These are phyloP conservation scores for Coemansia sp. DNA, from an alignment of 192 early-diverging fungal species.

Conservation along the genomic window DNA sequence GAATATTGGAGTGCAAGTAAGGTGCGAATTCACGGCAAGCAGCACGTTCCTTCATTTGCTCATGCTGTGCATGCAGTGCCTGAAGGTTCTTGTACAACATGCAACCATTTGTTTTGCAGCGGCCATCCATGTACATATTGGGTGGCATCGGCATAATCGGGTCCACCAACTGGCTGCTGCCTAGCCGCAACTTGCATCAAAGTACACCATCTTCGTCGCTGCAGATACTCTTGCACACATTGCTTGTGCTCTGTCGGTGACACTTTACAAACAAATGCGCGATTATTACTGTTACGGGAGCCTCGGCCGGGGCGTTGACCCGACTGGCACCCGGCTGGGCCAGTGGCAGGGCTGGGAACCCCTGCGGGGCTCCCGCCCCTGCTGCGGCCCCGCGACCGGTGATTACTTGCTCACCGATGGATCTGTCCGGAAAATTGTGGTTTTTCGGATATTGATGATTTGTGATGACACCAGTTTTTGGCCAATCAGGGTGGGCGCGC, in stretches of 20 bases:
- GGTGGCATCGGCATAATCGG: conserved; percentile 54
- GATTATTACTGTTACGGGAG: too few species aligned
- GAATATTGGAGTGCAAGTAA: conserved; percentile 12
- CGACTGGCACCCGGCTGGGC: too few species aligned
- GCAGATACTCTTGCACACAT: conserved; percentile 52
- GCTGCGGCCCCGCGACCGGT: too few species aligned
- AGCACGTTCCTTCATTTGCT: conserved; percentile 41
- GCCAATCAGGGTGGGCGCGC: too few species aligned
- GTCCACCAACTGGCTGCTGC: conserved; percentile 38
- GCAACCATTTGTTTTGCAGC: conserved; percentile 51
- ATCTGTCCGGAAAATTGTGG: too few species aligned
- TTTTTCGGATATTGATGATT: too few species aligned
- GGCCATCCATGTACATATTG: conserved; percentile 42
- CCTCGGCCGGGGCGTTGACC: too few species aligned
- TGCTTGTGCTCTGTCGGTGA: conserved; percentile 46
- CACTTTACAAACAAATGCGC: too few species aligned
- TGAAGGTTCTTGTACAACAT: conserved; percentile 50
- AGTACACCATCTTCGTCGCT: conserved; percentile 52
- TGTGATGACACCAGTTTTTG: too few species aligned
- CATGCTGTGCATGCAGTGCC: conserved; percentile 49
- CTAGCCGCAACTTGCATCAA: conserved; percentile 45
- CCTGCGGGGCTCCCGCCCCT: too few species aligned
- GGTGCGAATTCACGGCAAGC: conserved; percentile 40
- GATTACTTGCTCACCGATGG: too few species aligned
- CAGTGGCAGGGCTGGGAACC: too few species aligned